Evolutionary conservation across 2,329 filamentous ascomycete genomes (phyloP).

Genomic region (Fusarium pseudonygamai): DNA sequence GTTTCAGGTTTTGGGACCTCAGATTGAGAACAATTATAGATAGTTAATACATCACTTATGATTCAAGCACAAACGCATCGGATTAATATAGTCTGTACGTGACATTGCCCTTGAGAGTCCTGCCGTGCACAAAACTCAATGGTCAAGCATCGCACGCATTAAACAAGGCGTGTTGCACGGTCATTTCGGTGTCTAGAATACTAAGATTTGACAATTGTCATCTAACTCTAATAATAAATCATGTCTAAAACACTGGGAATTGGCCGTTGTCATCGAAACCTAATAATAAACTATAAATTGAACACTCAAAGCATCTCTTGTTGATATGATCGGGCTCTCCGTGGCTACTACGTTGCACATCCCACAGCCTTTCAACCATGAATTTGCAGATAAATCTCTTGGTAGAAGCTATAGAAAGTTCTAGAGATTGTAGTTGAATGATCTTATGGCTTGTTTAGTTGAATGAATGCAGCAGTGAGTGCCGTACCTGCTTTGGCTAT

Average conservation of each 20-base stretch:
- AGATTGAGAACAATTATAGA: constrained; percentile 30
- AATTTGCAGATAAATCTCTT: neutral
- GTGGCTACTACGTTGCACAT: neutral
- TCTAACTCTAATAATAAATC: neutral
- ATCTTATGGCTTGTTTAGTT: neutral
- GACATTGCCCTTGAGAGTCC: neutral
- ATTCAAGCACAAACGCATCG: neutral
- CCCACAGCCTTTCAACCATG: neutral
- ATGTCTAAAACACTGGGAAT: neutral
- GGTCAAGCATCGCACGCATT: neutral
- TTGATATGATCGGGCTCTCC: neutral
- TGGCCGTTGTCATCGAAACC: neutral
- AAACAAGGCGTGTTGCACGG: constrained; percentile 10
- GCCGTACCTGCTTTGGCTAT: neutral
- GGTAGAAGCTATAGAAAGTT: neutral
- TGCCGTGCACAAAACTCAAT: constrained; percentile 5
- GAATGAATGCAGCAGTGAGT: neutral
- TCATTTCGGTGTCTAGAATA: constrained; percentile 10
- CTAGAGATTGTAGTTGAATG: too few relatives aligned
- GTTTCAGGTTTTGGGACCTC: constrained; percentile 19
- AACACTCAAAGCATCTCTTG: neutral
- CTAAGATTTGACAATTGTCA: neutral
- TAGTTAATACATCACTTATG: constrained; percentile 25
- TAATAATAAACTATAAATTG: constrained; percentile 13
- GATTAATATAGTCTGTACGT: neutral